phyloP scores from a whole-genome alignment of 192 early-diverging fungal species.

The Entomortierella lignicola region DNA sequence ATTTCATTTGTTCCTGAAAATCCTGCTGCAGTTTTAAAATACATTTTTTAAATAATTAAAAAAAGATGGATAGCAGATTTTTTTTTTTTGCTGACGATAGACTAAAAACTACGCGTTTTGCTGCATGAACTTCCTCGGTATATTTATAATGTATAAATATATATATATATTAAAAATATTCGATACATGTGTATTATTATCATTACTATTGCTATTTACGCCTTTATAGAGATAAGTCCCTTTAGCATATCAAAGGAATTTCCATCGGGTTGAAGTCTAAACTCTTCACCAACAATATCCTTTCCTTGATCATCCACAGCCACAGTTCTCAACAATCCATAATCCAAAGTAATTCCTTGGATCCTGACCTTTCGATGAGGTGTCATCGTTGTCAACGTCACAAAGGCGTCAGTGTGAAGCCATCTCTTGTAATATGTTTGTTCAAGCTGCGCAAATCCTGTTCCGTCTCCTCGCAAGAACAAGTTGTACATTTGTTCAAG shows the following conservation, averaged over 20 bases:
- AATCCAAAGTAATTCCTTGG: slow-evolving; percentile 77
- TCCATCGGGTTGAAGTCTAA: slow-evolving; percentile 89
- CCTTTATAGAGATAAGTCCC: slow-evolving; percentile 83
- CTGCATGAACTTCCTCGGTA: too few relatives aligned
- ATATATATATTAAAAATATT: too few relatives aligned
- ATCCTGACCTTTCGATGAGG: slow-evolving; percentile 67
- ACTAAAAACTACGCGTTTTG: too few relatives aligned
- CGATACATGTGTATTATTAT: too few relatives aligned
- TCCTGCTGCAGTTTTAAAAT: too few relatives aligned
- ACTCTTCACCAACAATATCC: slow-evolving; percentile 16
- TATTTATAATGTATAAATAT: too few relatives aligned
- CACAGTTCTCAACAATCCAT: slow-evolving; percentile 80
- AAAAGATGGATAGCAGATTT: too few relatives aligned
- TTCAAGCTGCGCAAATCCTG: slow-evolving; percentile 78
- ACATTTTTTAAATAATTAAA: too few relatives aligned
- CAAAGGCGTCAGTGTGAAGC: slow-evolving; percentile 77
- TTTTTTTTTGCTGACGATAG: too few relatives aligned
- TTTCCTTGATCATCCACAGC: slow-evolving; percentile 59
- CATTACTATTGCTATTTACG: not conserved
- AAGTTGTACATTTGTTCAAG: slow-evolving; percentile 83
- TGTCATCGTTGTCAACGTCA: slow-evolving; percentile 38
- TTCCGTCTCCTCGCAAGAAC: slow-evolving; percentile 67
- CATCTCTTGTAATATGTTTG: slow-evolving; percentile 86
- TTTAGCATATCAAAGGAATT: slow-evolving; percentile 98
- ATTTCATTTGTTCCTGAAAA: too few relatives aligned